Base-by-base conservation (phyloP, 768 basidiomycete species). In the Amanita fuliginea region DNA sequence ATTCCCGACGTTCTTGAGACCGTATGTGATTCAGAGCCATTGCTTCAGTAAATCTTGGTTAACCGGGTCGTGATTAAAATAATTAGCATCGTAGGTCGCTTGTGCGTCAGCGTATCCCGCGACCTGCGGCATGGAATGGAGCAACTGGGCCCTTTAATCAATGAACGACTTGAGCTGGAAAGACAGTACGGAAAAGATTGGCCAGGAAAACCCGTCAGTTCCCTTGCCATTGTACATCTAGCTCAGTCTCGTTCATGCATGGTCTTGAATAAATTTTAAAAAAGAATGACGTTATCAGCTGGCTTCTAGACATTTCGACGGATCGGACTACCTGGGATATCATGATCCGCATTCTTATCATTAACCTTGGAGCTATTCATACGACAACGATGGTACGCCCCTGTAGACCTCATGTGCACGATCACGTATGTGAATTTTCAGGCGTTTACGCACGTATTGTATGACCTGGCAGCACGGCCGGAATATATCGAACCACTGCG, bases 231-330 rank as follows among this genome's bases (percentile, higher is more conserved):
- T 19, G n/a, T 18, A 10, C 18, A 16, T 34, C 47, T 26, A 10
- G 11, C 43, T 18, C 9, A 9, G 7, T 46, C 34, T n/a, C 33
- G 10, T 42, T 33, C 28, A 40, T 32, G 32, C 13, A 13, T 32
- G 4, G 32, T 4, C 4, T 13, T 26, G 3, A 26, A 26, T 26
- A 26, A 26, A 26, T 4, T 3, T 5, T 4, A 28, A 32, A 32
- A 13, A 32, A 75, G 75, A 67, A 69, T 42, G 75, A 76, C 49
- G 52, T 76, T 21, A 61, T 77, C 0, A 62, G 66, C 14, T 78
- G 74, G 73, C 57, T 75, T 7, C 61, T 76, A 34, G 72, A 72
- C 39, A 60, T 58, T 6, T 69, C 71, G 0, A 53, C 58, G 21
- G 18, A 32, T 6, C 62, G 60, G 3, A 60, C 63, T 24, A 53